phyloP scores from a whole-genome alignment of 768 basidiomycete genomes.

The Leccinum pellstonianum region DNA sequence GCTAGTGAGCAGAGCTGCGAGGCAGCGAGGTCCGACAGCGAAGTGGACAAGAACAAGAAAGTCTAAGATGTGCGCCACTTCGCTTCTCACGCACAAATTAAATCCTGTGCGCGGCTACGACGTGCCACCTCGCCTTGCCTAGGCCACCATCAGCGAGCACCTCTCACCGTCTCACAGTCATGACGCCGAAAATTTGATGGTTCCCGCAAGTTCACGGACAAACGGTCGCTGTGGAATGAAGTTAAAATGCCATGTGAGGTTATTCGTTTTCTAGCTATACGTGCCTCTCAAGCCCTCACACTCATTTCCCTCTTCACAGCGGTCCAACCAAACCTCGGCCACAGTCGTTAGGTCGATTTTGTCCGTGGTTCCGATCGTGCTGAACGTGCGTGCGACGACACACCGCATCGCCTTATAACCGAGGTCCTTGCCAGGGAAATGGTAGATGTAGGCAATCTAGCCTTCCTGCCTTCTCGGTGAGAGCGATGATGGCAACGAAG shows the following conservation, averaged over 20 bases:
- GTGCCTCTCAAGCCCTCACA: slow-evolving; percentile 72
- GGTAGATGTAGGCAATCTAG: too few relatives aligned
- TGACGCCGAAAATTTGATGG: slow-evolving; percentile 2
- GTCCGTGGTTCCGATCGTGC: slow-evolving; percentile 60
- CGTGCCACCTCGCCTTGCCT: too few relatives aligned
- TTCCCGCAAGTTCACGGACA: slow-evolving; percentile 39
- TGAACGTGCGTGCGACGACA: slow-evolving; percentile 46
- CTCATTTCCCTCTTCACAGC: slow-evolving; percentile 74
- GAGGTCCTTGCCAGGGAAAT: too few relatives aligned
- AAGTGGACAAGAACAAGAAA: too few relatives aligned
- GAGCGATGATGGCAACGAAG: too few relatives aligned
- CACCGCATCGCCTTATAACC: slow-evolving; percentile 31
- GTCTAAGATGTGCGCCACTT: too few relatives aligned
- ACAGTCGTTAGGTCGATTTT: slow-evolving; percentile 69
- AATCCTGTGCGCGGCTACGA: too few relatives aligned
- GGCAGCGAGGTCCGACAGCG: too few relatives aligned
- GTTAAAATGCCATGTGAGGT: slow-evolving; percentile 78
- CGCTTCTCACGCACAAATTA: too few relatives aligned
- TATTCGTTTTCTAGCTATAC: slow-evolving; percentile 17
- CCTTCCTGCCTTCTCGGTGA: too few relatives aligned
- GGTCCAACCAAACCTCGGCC: slow-evolving; percentile 72
- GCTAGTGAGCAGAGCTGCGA: too few relatives aligned
- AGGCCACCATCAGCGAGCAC: slow-evolving; percentile 32
- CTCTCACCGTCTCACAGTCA: slow-evolving; percentile 25
- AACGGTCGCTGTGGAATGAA: slow-evolving; percentile 87